Evolutionary conservation across 2,329 filamentous ascomycete species (phyloP).

Genomic region (Lachnellula hyalina): DNA sequence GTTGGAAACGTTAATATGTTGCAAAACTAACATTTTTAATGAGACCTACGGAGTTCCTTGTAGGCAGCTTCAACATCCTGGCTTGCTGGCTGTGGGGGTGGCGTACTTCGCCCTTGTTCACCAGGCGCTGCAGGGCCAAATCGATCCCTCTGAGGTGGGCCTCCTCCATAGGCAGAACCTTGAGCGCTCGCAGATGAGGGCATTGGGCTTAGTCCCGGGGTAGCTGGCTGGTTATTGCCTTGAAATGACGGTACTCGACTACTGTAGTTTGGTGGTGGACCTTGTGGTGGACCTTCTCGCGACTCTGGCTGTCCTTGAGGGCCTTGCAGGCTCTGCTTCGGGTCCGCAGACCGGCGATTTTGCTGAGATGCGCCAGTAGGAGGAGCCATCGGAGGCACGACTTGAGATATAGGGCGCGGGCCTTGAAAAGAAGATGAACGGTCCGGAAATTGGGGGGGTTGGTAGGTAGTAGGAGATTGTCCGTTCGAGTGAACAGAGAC

Average conservation of each 20-base stretch:
- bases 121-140: constrained; percentile 21
- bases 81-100: constrained; percentile 34
- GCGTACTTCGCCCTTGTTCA: constrained; percentile 42
- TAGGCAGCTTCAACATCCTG: constrained; percentile 32
- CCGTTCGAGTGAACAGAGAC: constrained; percentile 28
- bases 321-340: constrained; percentile 23
- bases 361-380: constrained; percentile 19
- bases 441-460: constrained; percentile 23
- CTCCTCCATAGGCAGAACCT: constrained; percentile 29
- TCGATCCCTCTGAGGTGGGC: constrained; percentile 30
- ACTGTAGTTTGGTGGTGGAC: constrained; percentile 24
- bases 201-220: constrained; percentile 22
- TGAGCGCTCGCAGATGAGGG: constrained; percentile 17
- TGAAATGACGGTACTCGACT: constrained; percentile 21
- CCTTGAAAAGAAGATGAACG: constrained; percentile 23
- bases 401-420: constrained; percentile 23
- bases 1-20: constrained; percentile 10
- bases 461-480: constrained; percentile 21
- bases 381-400: constrained; percentile 25
- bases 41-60: constrained; percentile 39
- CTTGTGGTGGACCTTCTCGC: constrained; percentile 14
- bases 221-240: constrained; percentile 18
- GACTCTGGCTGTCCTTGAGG: constrained; percentile 23
- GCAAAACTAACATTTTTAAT: background rate
- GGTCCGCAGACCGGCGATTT: constrained; percentile 27